phyloP scores from a whole-genome alignment of 495 filamentous ascomycete species.

The Penicillium goetzii region DNA sequence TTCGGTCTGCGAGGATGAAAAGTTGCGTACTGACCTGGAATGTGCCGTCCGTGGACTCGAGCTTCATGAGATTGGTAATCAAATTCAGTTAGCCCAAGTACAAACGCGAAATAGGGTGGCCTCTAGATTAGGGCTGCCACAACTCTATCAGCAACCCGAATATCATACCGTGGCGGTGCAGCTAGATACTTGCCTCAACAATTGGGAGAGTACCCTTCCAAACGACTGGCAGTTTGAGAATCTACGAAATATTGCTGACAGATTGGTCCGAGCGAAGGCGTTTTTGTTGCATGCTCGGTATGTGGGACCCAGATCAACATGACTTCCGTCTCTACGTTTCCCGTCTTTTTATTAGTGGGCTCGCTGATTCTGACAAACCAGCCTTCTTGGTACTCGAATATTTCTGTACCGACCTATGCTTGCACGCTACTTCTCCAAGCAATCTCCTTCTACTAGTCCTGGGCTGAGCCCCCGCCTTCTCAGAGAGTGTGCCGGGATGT shows the following conservation, averaged over 20 bases:
- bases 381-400: background rate
- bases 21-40: background rate
- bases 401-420: background rate
- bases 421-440: background rate
- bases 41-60: background rate
- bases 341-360: background rate
- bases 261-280: background rate
- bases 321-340: background rate
- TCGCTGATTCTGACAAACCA: background rate
- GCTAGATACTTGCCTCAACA: background rate
- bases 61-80: background rate
- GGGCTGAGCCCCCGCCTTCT: background rate
- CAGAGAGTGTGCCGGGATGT: background rate
- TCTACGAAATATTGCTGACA: background rate
- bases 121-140: background rate
- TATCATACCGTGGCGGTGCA: background rate
- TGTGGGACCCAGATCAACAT: background rate
- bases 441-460: background rate
- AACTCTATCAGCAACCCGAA: background rate
- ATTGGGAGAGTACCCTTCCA: background rate
- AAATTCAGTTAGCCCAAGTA: conserved; percentile 1
- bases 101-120: background rate
- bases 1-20: background rate
- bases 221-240: background rate
- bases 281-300: background rate